Conservation (phyloP, 352 stramenopile genomes). For the Thalassiosira mediterranea region DNA sequence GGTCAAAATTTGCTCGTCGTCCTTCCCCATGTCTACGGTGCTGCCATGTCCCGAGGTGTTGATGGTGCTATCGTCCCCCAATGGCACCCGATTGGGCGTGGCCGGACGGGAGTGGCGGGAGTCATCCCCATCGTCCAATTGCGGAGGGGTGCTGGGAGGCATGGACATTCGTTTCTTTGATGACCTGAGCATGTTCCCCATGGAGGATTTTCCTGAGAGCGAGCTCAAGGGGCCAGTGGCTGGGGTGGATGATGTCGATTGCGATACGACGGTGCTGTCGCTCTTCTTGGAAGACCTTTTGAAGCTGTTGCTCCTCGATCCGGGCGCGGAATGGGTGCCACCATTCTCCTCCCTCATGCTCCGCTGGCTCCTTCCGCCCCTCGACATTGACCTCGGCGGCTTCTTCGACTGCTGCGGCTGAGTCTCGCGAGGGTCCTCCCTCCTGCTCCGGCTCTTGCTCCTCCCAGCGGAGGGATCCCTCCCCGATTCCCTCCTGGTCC, state of each 20-base stretch:
- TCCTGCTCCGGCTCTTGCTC: slow-evolving; percentile 11
- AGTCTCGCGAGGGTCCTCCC: neutral
- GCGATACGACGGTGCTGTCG: neutral
- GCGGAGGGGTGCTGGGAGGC: slow-evolving; percentile 12
- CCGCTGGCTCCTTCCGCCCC: neutral
- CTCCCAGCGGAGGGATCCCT: slow-evolving; percentile 1
- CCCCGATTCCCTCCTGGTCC: neutral
- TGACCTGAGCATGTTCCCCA: neutral
- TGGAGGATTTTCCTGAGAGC: slow-evolving; percentile 23
- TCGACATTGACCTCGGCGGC: neutral
- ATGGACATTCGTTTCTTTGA: neutral
- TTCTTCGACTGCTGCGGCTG: neutral
- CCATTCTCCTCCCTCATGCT: neutral
- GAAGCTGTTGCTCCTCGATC: neutral
- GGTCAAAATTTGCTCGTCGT: slow-evolving; percentile 12
- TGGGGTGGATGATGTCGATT: slow-evolving; percentile 26
- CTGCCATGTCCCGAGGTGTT: neutral
- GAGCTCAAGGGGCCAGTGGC: slow-evolving; percentile 32
- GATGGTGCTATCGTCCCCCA: neutral
- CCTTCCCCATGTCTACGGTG: too few species aligned
- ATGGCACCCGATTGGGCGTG: slow-evolving; percentile 15
- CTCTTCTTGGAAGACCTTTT: slow-evolving; percentile 7
- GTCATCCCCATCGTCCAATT: neutral
- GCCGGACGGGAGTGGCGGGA: neutral
- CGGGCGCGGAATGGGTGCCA: neutral